These are phyloP conservation scores for Nowakowskiella sp. DNA, from an alignment of 192 early-diverging fungal species.

Conservation along the genomic window DNA sequence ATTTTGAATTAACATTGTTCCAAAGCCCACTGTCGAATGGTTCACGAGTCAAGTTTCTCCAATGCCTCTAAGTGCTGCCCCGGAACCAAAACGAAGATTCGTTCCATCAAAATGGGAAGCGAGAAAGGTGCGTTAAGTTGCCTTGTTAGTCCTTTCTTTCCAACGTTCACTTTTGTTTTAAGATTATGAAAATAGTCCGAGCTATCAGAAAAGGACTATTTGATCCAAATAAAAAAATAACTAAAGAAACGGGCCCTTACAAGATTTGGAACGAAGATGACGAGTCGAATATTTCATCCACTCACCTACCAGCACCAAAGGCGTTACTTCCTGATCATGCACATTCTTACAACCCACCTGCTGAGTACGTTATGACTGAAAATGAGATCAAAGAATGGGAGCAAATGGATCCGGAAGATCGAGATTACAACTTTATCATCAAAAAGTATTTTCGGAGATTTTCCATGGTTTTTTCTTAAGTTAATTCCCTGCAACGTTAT, in stretches of 20 bases:
- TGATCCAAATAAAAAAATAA: conserved; percentile 44
- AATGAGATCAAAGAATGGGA: conserved; percentile 78
- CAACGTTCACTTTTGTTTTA: neutral
- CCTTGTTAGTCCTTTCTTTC: neutral
- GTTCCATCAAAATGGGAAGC: conserved; percentile 92
- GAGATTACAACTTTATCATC: conserved; percentile 55
- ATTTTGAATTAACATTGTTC: neutral
- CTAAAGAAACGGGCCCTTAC: conserved; percentile 29
- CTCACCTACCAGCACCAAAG: conserved; percentile 88
- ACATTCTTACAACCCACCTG: conserved; percentile 96
- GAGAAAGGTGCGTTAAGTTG: conserved; percentile 53
- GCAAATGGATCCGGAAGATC: conserved; percentile 66
- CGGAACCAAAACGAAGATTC: conserved; percentile 92
- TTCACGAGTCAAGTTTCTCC: conserved; percentile 78
- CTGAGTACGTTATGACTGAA: conserved; percentile 80
- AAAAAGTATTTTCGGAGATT: conserved; percentile 54
- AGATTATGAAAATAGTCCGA: conserved; percentile 95
- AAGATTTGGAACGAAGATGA: conserved; percentile 74
- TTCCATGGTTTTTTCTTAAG: neutral
- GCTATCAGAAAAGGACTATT: conserved; percentile 87
- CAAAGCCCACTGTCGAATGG: conserved; percentile 88
- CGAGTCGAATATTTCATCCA: conserved; percentile 42
- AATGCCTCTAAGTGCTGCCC: conserved; percentile 79
- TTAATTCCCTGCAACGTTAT: neutral
- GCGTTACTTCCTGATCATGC: conserved; percentile 76